These are phyloP conservation scores for Passiflora organensis DNA, from an alignment of 345 rosid genomes.

Conservation along the genomic window DNA sequence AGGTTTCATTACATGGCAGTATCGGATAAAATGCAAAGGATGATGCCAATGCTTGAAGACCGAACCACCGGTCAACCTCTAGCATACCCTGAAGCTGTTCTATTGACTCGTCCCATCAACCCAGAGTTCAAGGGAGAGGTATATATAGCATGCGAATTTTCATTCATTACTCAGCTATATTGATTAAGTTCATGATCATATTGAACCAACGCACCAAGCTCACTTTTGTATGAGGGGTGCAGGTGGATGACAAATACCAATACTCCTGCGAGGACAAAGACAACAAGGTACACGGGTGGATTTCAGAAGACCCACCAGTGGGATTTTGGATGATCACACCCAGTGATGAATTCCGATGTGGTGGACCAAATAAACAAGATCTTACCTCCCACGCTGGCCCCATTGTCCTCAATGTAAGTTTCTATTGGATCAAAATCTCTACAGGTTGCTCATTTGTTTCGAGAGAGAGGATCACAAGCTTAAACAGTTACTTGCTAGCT, in stretches of 20 bases:
- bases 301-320: conserved; percentile 35
- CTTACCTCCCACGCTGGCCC: conserved; percentile 83
- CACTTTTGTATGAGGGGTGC: conserved; percentile 5
- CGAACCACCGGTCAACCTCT: conserved; percentile 36
- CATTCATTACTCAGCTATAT: too few relatives aligned
- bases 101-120: conserved; percentile 54
- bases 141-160: too few relatives aligned
- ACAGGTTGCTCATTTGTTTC: too few relatives aligned
- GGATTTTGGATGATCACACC: conserved; percentile 94
- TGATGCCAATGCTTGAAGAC: conserved; percentile 43
- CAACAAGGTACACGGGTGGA: conserved; percentile 76
- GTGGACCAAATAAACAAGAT: conserved; percentile 75
- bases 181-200: too few relatives aligned
- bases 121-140: conserved; percentile 73
- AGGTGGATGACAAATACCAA: conserved; percentile 92
- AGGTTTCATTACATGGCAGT: conserved; percentile 47
- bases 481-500: too few relatives aligned
- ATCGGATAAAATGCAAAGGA: conserved; percentile 31
- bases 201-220: too few relatives aligned
- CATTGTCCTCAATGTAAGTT: conserved; percentile 45
- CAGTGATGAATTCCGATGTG: conserved; percentile 49
- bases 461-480: too few relatives aligned
- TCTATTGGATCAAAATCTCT: too few relatives aligned
- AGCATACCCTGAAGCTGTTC: conserved; percentile 82
- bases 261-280: conserved; percentile 53